Conservation (phyloP, 2,329 filamentous ascomycete species). For the Lecanicillium sp. region DNA sequence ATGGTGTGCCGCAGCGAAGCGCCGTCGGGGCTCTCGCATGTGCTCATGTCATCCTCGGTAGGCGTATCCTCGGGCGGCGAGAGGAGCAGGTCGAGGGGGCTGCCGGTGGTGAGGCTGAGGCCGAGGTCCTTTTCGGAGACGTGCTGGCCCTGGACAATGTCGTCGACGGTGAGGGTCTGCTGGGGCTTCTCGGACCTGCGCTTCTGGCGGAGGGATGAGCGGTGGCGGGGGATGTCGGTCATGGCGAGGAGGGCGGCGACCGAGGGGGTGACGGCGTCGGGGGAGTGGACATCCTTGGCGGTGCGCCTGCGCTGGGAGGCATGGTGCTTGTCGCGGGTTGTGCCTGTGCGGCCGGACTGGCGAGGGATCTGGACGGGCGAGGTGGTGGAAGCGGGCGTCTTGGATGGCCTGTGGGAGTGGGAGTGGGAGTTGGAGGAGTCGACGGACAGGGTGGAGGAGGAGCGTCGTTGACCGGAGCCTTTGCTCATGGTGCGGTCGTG, state of each 20-base stretch:
- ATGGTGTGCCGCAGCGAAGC: slow-evolving; percentile 48
- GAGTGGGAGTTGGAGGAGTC: background rate
- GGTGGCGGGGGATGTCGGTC: slow-evolving; percentile 52
- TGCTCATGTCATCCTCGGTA: slow-evolving; percentile 41
- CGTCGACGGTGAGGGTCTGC: slow-evolving; percentile 46
- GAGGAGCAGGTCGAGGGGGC: slow-evolving; percentile 53
- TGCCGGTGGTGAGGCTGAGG: slow-evolving; percentile 45
- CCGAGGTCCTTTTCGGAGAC: slow-evolving; percentile 55
- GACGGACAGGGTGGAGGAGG: background rate
- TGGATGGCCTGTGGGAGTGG: background rate
- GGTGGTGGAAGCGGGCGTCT: background rate
- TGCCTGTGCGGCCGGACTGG: slow-evolving; percentile 5
- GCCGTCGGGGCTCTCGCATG: slow-evolving; percentile 47
- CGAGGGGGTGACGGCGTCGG: slow-evolving; percentile 51
- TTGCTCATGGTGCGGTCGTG: slow-evolving; percentile 10
- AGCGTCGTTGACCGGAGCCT: slow-evolving; percentile 6
- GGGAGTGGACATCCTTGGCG: slow-evolving; percentile 25
- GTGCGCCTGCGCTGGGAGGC: slow-evolving; percentile 7
- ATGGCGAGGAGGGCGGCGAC: slow-evolving; percentile 56
- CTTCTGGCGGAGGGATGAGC: slow-evolving; percentile 30
- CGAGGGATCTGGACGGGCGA: slow-evolving; percentile 12
- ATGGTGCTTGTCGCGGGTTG: slow-evolving; percentile 10
- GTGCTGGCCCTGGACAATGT: slow-evolving; percentile 47
- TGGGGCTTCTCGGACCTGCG: slow-evolving; percentile 20
- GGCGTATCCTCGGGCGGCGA: slow-evolving; percentile 53